Base-by-base conservation (phyloP, 805 yeast genomes). In the Wickerhamiella sorbophila region DNA sequence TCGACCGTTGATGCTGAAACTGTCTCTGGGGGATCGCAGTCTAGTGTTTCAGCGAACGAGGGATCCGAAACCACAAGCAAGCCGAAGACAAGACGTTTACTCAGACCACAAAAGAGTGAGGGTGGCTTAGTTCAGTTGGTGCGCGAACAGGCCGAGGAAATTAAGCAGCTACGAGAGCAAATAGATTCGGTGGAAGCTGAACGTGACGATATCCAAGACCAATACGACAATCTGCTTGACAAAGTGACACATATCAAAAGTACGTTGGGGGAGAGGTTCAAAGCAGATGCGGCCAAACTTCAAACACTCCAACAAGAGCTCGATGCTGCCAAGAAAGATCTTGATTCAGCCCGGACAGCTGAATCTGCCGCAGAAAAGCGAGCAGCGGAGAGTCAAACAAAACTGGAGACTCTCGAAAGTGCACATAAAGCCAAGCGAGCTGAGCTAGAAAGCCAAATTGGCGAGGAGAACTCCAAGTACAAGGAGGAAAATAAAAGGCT, bases 171-270 rank as follows among this genome's bases (percentile, higher is more conserved):
- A 9, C 21, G 14, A 4, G 44, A 42, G 9, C 43, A 44, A 49
- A 62, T 82, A 16, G 83, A 72, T 33, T 63, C 61, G 4, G 66
- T 72, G 1, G 72, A 72, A 48, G 71, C 67, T 15, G 64, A 62
- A 36, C 57, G 70, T 18, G 67, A 60, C 29, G 60, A 57, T 19
- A 49, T 54, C 15, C 68, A 62, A 36, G 57, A 51, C 16, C 72
- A 72, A 47, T 58, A 74, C 40, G 62, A 62, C 39, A 47, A 47
- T 18, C 50, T 65, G 12, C 49, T 61, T 21, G 64, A 57, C 29
- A 58, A 61, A 38, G 59, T 65, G 24, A 48, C 61, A 5, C 57
- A 55, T 16, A 61, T 65, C 42, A 59, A 61, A 40, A 38, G 53
- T 10, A 54, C 63, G 4, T 59, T 55, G 61, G 72, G 60, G 56